Evolutionary conservation across 2,329 filamentous ascomycete genomes (phyloP), one percentile per base, ranked within the genome.

Genomic region (Cadophora sp.): DNA sequence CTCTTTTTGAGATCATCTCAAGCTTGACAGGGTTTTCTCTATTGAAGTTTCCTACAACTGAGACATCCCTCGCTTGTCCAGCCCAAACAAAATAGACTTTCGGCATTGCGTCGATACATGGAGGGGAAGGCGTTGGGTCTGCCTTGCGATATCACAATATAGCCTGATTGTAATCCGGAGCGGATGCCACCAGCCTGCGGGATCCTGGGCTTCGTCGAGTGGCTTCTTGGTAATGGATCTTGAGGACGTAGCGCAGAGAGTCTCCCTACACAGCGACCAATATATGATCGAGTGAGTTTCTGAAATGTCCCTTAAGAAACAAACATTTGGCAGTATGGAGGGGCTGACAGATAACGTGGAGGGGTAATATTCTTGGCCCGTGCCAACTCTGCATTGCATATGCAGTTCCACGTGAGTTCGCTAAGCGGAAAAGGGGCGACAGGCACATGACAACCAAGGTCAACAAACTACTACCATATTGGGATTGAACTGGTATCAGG

Each of bases 381-480:
- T 55, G 51, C 51, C 27, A n/a, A 55, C 51, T 31, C 11, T 31
- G 27, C 51, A 55, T n/a, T 34, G 51, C 27, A 31, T 31, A 55
- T 55, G 51, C 19, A 34, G 27, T 55, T 29, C 8, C 53, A 58
- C 29, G 29, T 40, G 53, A 37, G 53, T 16, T 58, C 29, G 19
- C 3, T 34, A 19, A 37, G 37, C 14, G 8, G 16, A 58, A 37
- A 58, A 24, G 9, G 53, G 19, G 29, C 27, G 27, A 8, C 4
- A 37, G 27, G 29, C 29, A 56, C 53, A 56, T 37, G 29, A 56
- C 29, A 16, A 8, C 16, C 34, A 34, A 34, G 22, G 29, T 34
- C 16, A 56, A 56, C 27, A 43, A 9, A 34, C 11, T 34, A 34
- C n/a, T n/a, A n/a, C n/a, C n/a, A n/a, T n/a, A n/a, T n/a, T n/a